A percentile compares a stretch with the other conserved stretches of the same genome.
phyloP scores from a whole-genome alignment of 495 filamentous ascomycete species.

The Penicillium paxilli region DNA sequence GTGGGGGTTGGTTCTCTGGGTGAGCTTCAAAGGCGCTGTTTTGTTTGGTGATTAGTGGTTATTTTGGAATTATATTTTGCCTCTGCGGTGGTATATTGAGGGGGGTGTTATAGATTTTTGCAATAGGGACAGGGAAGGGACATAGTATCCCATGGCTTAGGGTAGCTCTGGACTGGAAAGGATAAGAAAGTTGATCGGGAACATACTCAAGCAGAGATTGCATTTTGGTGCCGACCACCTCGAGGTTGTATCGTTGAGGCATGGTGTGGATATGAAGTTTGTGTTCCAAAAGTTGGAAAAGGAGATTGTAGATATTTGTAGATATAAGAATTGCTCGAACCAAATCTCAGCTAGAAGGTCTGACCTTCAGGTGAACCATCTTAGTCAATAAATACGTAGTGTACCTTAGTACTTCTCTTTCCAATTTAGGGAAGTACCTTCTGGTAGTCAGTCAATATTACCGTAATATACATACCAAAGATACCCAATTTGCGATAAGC shows the following conservation, averaged over 20 bases:
- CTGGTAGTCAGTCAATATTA: too few species aligned
- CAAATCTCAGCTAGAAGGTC: too few species aligned
- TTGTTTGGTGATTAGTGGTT: constrained; percentile 1
- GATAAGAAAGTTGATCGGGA: background rate
- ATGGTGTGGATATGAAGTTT: background rate
- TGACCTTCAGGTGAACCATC: too few species aligned
- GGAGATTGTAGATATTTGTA: background rate
- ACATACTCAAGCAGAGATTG: constrained; percentile 28
- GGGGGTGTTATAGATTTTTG: too few species aligned
- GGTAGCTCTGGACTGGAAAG: too few species aligned
- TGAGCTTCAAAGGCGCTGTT: constrained; percentile 32
- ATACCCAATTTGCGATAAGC: background rate
- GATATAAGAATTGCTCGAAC: background rate
- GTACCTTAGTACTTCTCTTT: too few species aligned
- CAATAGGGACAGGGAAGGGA: too few species aligned
- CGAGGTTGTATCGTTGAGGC: constrained; percentile 7
- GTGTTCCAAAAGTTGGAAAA: background rate
- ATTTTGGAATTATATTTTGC: background rate
- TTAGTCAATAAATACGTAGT: too few species aligned
- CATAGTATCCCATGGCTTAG: too few species aligned
- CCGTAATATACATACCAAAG: too few species aligned
- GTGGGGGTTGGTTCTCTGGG: constrained; percentile 30
- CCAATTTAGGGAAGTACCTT: too few species aligned
- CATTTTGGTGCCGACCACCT: constrained; percentile 24
- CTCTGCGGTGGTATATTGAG: background rate